Percentiles rank a stretch among this genome's conserved stretches.
Conservation (phyloP, 495 filamentous ascomycete species). For the Annulohypoxylon bovei region DNA sequence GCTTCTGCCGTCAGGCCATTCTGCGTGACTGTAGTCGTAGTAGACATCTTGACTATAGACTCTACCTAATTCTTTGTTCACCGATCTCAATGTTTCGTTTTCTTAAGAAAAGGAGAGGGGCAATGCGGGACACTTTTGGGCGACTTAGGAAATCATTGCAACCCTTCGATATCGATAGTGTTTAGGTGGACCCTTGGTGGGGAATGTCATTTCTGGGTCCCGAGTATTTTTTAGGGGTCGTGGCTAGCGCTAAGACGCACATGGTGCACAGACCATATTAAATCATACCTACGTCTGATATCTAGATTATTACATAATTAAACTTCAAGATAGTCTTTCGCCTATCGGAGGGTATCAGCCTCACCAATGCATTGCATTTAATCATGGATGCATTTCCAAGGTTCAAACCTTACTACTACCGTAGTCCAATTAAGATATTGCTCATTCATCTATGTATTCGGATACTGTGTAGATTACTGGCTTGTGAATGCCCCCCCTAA, state of each 20-base stretch:
- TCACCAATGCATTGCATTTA: slow-evolving; percentile 25
- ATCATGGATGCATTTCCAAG: no score
- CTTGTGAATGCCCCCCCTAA: no score
- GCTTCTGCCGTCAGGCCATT: slow-evolving; percentile 81
- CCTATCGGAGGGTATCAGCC: slow-evolving; percentile 34
- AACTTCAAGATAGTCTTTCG: background rate
- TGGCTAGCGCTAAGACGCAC: background rate
- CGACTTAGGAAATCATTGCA: slow-evolving; percentile 9
- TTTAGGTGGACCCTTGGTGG: background rate
- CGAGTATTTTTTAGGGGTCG: slow-evolving; percentile 5
- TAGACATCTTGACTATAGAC: slow-evolving; percentile 45
- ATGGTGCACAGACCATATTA: background rate
- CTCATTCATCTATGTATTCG: slow-evolving; percentile 2
- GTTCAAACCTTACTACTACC: no score
- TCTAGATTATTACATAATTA: background rate
- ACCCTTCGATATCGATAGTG: slow-evolving; percentile 26
- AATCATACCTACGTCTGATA: background rate
- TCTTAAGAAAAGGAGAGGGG: slow-evolving; percentile 10
- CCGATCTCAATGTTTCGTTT: slow-evolving; percentile 2
- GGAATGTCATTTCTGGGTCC: background rate
- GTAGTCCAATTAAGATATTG: slow-evolving; percentile 2
- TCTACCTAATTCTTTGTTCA: background rate
- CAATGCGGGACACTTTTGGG: background rate
- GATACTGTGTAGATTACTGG: background rate
- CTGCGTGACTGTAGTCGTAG: slow-evolving; percentile 51